phyloP scores from a whole-genome alignment of 1,284 basidiomycete genomes.

The Leccinum pachyderme region DNA sequence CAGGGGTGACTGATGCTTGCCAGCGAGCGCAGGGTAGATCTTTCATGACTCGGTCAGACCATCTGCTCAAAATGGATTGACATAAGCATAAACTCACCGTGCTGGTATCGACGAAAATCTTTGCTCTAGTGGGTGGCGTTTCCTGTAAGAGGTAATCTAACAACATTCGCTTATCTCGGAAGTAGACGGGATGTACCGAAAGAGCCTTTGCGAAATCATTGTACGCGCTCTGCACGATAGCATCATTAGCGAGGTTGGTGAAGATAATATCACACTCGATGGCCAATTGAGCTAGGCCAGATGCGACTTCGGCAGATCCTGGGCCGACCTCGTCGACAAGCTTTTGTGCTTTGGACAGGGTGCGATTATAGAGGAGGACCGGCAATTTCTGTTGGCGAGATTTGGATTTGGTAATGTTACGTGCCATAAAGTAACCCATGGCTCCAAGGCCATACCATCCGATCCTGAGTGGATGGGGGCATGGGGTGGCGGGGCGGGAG shows the following conservation, averaged over 20 bases:
- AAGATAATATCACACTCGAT: slow-evolving; percentile 77
- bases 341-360: slow-evolving; percentile 53
- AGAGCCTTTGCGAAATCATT: slow-evolving; percentile 60
- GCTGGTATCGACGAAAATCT: slow-evolving; percentile 81
- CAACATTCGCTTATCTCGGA: not conserved
- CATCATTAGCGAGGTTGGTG: slow-evolving; percentile 74
- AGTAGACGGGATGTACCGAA: slow-evolving; percentile 28
- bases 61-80: slow-evolving; percentile 1
- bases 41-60: slow-evolving; percentile 28
- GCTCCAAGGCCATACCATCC: slow-evolving; percentile 68
- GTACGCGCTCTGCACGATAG: slow-evolving; percentile 70
- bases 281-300: slow-evolving; percentile 56
- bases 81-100: slow-evolving; percentile 49
- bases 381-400: slow-evolving; percentile 43
- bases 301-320: slow-evolving; percentile 47
- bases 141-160: slow-evolving; percentile 32
- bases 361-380: slow-evolving; percentile 70
- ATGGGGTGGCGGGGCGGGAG: slow-evolving; percentile 56
- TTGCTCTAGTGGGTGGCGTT: slow-evolving; percentile 45
- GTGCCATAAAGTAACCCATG: slow-evolving; percentile 75
- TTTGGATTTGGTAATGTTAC: slow-evolving; percentile 59
- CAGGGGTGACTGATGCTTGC: slow-evolving; percentile 33
- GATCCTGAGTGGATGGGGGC: slow-evolving; percentile 39
- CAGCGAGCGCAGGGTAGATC: slow-evolving; percentile 73
- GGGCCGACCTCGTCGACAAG: slow-evolving; percentile 55